phyloP scores from a whole-genome alignment of 1,139 yeast species.

The Nakaseomyces bracarensis region DNA sequence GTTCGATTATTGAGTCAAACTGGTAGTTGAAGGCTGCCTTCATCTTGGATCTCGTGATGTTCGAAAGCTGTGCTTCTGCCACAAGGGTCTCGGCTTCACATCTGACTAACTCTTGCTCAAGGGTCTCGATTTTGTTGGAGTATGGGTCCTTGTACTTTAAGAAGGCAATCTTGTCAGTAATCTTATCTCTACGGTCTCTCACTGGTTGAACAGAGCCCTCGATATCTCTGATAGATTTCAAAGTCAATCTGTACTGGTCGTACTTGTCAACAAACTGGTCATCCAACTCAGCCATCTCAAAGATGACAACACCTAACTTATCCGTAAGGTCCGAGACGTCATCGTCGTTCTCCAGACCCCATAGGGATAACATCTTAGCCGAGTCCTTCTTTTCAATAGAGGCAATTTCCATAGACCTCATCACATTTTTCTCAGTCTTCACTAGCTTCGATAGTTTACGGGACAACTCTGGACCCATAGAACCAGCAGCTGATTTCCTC shows the following conservation, averaged over 20 bases:
- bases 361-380: constrained; percentile 88
- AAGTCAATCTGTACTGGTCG: constrained; percentile 93
- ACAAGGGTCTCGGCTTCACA: constrained; percentile 98
- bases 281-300: constrained; percentile 95
- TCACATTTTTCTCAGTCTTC: constrained; percentile 93
- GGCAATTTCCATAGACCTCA: constrained; percentile 87
- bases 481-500: constrained; percentile 85
- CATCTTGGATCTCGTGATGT: constrained; percentile 94
- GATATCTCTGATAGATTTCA: constrained; percentile 90
- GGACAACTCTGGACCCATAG: constrained; percentile 89
- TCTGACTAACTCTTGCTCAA: constrained; percentile 97
- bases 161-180: constrained; percentile 95
- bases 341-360: constrained; percentile 99
- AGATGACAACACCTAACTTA: constrained; percentile 89
- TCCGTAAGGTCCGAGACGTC: constrained; percentile 96
- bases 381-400: constrained; percentile 95
- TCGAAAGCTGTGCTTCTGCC: constrained; percentile 97
- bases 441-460: constrained; percentile 84
- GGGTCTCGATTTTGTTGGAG: constrained; percentile 86
- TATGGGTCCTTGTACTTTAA: constrained; percentile 97
- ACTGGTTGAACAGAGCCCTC: constrained; percentile 98
- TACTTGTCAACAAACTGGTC: constrained; percentile 96
- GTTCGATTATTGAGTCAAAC: constrained; percentile 93
- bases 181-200: constrained; percentile 94
- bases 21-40: constrained; percentile 97